Conservation (phyloP, 129 eudicot species). For the Artemisia tridentata region DNA sequence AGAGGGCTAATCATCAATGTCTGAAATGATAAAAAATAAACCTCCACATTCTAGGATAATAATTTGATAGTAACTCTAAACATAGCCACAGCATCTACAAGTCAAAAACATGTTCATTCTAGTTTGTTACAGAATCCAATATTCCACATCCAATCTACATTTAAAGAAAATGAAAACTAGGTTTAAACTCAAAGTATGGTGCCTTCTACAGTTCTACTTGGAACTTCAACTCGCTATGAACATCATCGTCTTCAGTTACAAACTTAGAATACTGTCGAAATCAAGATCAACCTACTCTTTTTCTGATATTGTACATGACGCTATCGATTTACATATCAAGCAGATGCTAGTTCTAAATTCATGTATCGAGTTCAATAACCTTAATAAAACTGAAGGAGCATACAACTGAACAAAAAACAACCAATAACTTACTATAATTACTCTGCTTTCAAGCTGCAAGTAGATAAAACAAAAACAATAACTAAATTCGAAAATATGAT, state of each 20-base stretch:
- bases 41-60: neutral
- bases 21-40: too few relatives aligned
- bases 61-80: conserved; percentile 3
- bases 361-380: neutral
- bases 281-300: too few relatives aligned
- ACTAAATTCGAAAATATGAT: conserved; percentile 42
- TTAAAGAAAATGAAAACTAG: neutral
- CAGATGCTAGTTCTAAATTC: too few relatives aligned
- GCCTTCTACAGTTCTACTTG: too few relatives aligned
- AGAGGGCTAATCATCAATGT: neutral
- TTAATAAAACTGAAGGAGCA: too few relatives aligned
- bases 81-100: neutral
- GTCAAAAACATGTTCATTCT: neutral
- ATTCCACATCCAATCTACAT: neutral
- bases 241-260: too few relatives aligned
- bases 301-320: too few relatives aligned
- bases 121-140: too few relatives aligned
- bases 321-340: too few relatives aligned
- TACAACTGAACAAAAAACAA: neutral
- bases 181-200: neutral
- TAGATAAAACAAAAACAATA: too few relatives aligned
- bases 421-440: neutral
- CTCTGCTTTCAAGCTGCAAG: neutral
- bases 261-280: too few relatives aligned
- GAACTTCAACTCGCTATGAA: too few relatives aligned